Base-by-base conservation (phyloP, 2,329 filamentous ascomycete genomes). In the Aspergillus aculeatus region DNA sequence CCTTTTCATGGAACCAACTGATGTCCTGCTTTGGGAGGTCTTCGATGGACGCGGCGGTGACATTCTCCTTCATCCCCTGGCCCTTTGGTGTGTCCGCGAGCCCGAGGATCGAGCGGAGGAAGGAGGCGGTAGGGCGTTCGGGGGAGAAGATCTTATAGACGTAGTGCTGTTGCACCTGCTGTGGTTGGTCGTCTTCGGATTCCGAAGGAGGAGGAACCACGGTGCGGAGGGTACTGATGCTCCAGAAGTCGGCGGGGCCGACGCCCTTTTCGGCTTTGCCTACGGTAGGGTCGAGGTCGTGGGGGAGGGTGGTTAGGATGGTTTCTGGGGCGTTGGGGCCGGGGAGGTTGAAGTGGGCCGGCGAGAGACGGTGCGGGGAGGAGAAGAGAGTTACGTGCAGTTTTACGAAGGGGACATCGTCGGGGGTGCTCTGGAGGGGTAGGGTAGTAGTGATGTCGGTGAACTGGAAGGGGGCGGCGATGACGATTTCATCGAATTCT, bases 311-410 rank as follows among this genome's bases (percentile, higher is more conserved):
- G 0, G 95, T 98, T 55, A 97, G 85, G 50, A 99, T 84, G 21
- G 85, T 86, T 60, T 86, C 86, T 0, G 95, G 95, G 0, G 89
- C 85, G 16, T 79, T 73, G 3, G 63, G 66, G 12, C 68, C 66
- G 5, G 66, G 54, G 0, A 96, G 81, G 58, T 86, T 85, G 80
- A 98, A 98, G 71, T 87, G 92, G 2, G 74, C 74, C 0, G 89
- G 83, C 21, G 85, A 87, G n/a, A 96, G 83, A n/a, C 78, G 82
- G 66, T 87, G 85, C 0, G 91, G 87, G 0, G 92, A 91, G 0
- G 93, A 83, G 69, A 99, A 94, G 0, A 98, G 84, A 0, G 94
- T 98, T 55, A 97, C 94, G 70, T 98, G 89, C 0, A 98, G 83
- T 51, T 85, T 84, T 2, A 92, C 90, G 73, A 97, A 99, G 0